Evolutionary conservation across 2,329 filamentous ascomycete genomes (phyloP).

Genomic region (Akanthomyces dipterigenus): DNA sequence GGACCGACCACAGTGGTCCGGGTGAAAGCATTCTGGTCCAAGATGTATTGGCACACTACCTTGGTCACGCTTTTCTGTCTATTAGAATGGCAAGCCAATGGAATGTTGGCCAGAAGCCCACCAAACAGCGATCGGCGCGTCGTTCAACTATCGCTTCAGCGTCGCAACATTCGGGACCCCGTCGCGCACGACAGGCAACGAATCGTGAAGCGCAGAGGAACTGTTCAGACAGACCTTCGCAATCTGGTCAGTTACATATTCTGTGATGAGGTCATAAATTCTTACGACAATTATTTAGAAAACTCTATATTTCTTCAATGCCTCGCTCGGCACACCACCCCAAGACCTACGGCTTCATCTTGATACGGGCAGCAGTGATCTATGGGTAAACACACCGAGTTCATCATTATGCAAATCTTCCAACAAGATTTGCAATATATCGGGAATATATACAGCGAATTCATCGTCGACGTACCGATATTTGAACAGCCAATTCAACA

Average conservation of each 20-base stretch:
- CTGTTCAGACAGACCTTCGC: conserved; percentile 41
- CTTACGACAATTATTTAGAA: conserved; percentile 29
- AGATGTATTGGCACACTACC: not conserved
- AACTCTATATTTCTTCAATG: conserved; percentile 60
- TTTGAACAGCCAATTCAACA: conserved; percentile 73
- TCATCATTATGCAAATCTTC: conserved; percentile 52
- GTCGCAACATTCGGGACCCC: conserved; percentile 31
- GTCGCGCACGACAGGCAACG: conserved; percentile 38
- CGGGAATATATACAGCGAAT: conserved; percentile 64
- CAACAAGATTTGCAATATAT: conserved; percentile 46
- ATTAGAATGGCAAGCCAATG: not conserved
- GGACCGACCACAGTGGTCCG: not conserved
- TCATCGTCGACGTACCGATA: conserved; percentile 70
- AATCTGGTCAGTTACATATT: conserved; percentile 42
- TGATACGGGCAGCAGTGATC: conserved; percentile 63
- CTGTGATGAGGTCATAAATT: too few relatives aligned
- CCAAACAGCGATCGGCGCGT: conserved; percentile 34
- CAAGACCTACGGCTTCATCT: conserved; percentile 53
- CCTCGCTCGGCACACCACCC: conserved; percentile 54
- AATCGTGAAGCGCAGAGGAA: conserved; percentile 32
- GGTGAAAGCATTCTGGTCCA: not conserved
- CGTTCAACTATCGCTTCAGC: conserved; percentile 37
- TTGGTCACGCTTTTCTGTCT: not conserved
- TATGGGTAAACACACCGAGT: conserved; percentile 61
- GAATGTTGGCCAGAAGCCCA: conserved; percentile 21